Evolutionary conservation across 441 rosid species (phyloP), one percentile per base, ranked within the genome.

Genomic region (Viola pubescens): DNA sequence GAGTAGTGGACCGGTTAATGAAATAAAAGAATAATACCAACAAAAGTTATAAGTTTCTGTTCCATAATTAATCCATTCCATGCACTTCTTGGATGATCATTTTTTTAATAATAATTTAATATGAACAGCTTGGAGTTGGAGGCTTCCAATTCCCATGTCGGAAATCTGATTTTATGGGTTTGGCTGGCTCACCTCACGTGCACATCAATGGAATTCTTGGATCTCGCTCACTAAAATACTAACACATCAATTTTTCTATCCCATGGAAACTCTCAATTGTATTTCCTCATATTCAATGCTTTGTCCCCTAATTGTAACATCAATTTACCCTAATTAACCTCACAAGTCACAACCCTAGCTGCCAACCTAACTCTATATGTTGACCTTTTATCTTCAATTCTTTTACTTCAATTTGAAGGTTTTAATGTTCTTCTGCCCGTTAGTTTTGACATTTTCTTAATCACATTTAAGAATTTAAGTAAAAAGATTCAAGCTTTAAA

Each of bases 171-270:
- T 52, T n/a, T 19, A 19, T 37, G 48, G 57, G n/a, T 43, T 65
- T 71, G 68, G 2, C 19, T 3, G 3, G 13, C 39, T 45, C 9
- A 46, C 11, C 39, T 45, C 9, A 46, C 11, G 9, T 46, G n/a
- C 64, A 38, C 4, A 37, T 41, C 10, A 14, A 11, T 62, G 19
- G 55, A 41, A 46, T 72, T 63, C 76, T 67, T 64, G 76, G 72
- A 72, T 72, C 76, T 61, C 43, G 63, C 5, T 41, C 67, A 9
- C 9, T n/a, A n/a, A n/a, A n/a, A n/a, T n/a, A n/a, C n/a, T n/a
- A n/a, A n/a, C n/a, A n/a, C n/a, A n/a, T 54, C 38, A 63, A 55
- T 26, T 64, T 41, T 16, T 16, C 19, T 16, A 16, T 16, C 19
- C 19, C 19, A 16, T 16, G 1, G 19, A 16, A 16, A 16, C 19